A percentile compares a stretch with the other conserved stretches of the same genome.
Evolutionary conservation across 192 early-diverging fungal species (phyloP).

Genomic region (Coemansia umbellata): DNA sequence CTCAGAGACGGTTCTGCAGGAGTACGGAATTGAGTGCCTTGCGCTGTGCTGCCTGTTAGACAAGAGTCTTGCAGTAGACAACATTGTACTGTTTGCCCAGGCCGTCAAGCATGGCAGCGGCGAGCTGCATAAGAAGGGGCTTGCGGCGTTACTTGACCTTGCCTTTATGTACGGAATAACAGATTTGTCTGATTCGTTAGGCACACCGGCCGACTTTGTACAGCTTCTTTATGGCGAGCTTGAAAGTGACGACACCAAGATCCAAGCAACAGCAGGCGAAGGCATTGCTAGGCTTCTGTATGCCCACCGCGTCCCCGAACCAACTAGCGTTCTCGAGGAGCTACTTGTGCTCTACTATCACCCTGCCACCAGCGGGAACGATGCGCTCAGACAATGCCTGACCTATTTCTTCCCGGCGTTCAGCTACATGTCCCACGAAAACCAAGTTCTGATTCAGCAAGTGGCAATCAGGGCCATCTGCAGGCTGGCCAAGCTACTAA

Average conservation of each 20-base stretch:
- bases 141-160: conserved; percentile 61
- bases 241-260: conserved; percentile 52
- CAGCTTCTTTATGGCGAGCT: conserved; percentile 55
- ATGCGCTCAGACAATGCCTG: conserved; percentile 78
- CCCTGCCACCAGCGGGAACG: conserved; percentile 61
- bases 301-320: conserved; percentile 51
- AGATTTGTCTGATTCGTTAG: conserved; percentile 43
- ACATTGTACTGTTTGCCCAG: conserved; percentile 68
- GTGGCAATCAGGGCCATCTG: conserved; percentile 49
- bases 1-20: conserved; percentile 62
- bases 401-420: conserved; percentile 85
- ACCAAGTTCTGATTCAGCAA: conserved; percentile 63
- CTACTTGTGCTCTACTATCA: conserved; percentile 83
- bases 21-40: conserved; percentile 79
- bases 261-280: conserved; percentile 72
- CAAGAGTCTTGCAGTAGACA: conserved; percentile 67
- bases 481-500: conserved; percentile 33
- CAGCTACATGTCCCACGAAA: conserved; percentile 69
- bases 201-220: conserved; percentile 45
- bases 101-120: conserved; percentile 47
- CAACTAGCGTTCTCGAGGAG: conserved; percentile 55
- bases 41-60: conserved; percentile 76
- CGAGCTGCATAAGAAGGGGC: conserved; percentile 61
- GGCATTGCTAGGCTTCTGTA: conserved; percentile 73
- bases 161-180: conserved; percentile 50